Base-by-base conservation (phyloP, 2,329 filamentous ascomycete genomes). In the Exutisphaerella laricina region DNA sequence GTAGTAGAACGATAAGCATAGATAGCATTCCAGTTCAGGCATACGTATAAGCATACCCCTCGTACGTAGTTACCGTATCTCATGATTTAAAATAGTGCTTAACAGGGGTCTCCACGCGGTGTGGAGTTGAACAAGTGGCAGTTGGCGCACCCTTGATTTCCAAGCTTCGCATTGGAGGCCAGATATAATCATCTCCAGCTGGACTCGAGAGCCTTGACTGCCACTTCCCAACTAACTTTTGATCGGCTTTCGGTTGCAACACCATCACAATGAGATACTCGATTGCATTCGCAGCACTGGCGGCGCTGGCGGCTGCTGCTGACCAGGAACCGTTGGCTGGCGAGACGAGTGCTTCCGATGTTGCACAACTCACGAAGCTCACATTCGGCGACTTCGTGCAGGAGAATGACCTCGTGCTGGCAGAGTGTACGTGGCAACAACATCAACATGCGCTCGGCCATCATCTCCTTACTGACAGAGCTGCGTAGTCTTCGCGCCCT, bases 301-400 rank as follows among this genome's bases (percentile, higher is more conserved):
- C 23, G 6, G 23, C 23, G 12, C 6, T 26, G 12, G 35, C 23
- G 7, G 18, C n/a, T 7, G 23, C 28, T 26, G 23, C 23, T 26
- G 23, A 26, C 12, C 23, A 26, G 23, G 23, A 26, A 26, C 23
- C 61, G 57, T 71, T 72, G 49, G 81, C 79, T 57, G 82, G 78
- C 58, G 73, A 78, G 51, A 79, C 76, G 55, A 71, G 73, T 32
- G 74, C 74, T 37, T 94, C 88, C 34, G 88, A 97, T 66, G 92
- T 98, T 53, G 70, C 80, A 60, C 80, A 87, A 57, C 75, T 98
- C 54, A 94, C 85, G 69, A 82, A 83, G 68, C 87, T 90, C 63
- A 87, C 78, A 54, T 98, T 98, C 68, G 77, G 85, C 57, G 78
- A 82, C 49, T 98, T 96, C 69, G 73, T 98, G 64, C 84, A 84